Base-by-base conservation (phyloP, 208 protist genomes). In the Leptomonas seymouri region DNA sequence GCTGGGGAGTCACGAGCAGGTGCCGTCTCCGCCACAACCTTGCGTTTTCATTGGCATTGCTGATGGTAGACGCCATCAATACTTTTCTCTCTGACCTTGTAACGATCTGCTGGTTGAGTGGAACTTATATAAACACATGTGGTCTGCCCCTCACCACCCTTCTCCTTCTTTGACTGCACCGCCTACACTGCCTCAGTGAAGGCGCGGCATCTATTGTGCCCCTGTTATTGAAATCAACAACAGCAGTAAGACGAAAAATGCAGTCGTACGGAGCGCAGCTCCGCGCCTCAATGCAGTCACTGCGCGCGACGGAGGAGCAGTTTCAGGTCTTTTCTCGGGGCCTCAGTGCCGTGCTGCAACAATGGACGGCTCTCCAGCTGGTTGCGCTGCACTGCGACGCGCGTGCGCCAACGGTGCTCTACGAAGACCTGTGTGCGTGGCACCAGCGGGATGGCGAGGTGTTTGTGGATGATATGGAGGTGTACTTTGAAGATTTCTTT, bases 401-500 rank as follows among this genome's bases (percentile, higher is more conserved):
- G 21, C 51, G 83, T 7, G 87, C 88, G 2, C 69, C 88, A 39
- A 69, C 74, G 28, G 71, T 77, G 9, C 82, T 96, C 20, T 84
- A 82, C 58, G 58, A 87, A 21, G 82, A 94, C 41, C 71, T 93
- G n/a, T 61, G 90, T 23, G 67, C 72, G 16, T 93, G 87, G 86
- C 83, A 90, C 63, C 67, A 79, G 60, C 59, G 64, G 2, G 81
- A 90, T 27, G 91, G 91, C 41, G 91, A 96, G 56, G 81, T 96
- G 16, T 96, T 87, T 76, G 78, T 82, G 21, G 91, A 96, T 57
- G 91, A 96, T 56, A 69, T 96, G 59, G 84, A 96, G 79, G 46
- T 84, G n/a, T 93, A 88, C 71, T 96, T 96, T 60, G 87, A 96
- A 53, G 83, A 94, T 45, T 96, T 96, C 66, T 96, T 93, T 59